Conservation (phyloP, 148 eudicot genomes). For the Nyssa sinensis region DNA sequence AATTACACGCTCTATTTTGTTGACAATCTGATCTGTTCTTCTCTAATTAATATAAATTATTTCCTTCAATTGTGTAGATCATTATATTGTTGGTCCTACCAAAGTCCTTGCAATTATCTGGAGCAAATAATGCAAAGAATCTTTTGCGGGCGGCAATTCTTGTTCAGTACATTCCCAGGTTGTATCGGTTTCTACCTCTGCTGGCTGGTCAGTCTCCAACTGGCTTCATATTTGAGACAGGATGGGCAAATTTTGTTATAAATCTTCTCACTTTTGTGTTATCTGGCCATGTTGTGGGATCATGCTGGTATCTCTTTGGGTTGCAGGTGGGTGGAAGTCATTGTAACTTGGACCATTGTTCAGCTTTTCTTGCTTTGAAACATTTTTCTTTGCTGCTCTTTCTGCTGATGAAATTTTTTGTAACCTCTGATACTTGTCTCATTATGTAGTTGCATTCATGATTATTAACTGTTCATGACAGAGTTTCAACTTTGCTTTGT, state of each 20-base stretch:
- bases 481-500: background rate
- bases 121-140: constrained; percentile 68
- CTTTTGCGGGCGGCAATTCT: constrained; percentile 68
- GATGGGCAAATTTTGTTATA: constrained; percentile 73
- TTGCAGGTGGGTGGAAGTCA: constrained; percentile 53
- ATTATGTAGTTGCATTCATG: background rate
- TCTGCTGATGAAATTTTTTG: background rate
- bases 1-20: background rate
- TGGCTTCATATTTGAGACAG: constrained; percentile 76
- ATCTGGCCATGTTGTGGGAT: constrained; percentile 77
- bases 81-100: constrained; percentile 53
- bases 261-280: constrained; percentile 76
- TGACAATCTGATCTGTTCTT: background rate
- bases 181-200: constrained; percentile 64
- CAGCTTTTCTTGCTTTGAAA: background rate
- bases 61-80: constrained; percentile 41
- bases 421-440: background rate
- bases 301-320: constrained; percentile 86
- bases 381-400: background rate
- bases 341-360: background rate
- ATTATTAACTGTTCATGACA: background rate
- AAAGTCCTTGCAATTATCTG: constrained; percentile 34
- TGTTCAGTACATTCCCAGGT: constrained; percentile 65
- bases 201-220: constrained; percentile 61
- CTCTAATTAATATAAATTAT: background rate